Base-by-base conservation (phyloP, 106 monocot genomes). In the Vanilla planifolia region DNA sequence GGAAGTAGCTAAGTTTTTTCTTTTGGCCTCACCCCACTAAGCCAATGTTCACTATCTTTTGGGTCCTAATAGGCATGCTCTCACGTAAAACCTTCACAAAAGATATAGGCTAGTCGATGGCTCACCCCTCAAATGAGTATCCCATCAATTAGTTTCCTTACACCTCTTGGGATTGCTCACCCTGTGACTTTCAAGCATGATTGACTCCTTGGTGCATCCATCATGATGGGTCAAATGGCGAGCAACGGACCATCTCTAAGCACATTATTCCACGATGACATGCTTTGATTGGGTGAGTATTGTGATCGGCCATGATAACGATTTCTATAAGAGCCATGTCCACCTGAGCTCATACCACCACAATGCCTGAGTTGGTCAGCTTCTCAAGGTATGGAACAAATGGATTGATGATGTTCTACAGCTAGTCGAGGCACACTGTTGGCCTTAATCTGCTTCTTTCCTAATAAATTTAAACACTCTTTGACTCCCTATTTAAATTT, bases 391-490 rank as follows among this genome's bases (percentile, higher is more conserved):
- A 46, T 68, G 72, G 50, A 48, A 67, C 56, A 29, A 62, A 72
- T 48, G 55, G 40, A 50, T 40, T 59, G 20, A 6, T 19, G 48
- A 33, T 55, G 21, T 64, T 63, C 71, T 22, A 39, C 70, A 48
- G 41, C 43, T 1, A 56, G 25, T 34, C 8, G 25, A 9, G 62
- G 21, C 33, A 48, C 73, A 72, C 48, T 34, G 41, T 6, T 30
- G 50, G 51, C 73, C 60, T 63, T 60, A 59, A 66, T 66, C 32
- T 60, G 23, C 51, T 73, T 73, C 39, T 65, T 65, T 73, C 47
- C 37, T 20, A 36, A 28, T 46, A 73, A 73, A 66, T 73, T 66
- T 27, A 67, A 67, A 43, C 39, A 65, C 34, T 65, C 51, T 65
- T 65, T 65, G 65, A 67, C 55, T 67, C 43, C 44, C 55, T 67